These are phyloP conservation scores for Didymella pomorum DNA, from an alignment of 2,329 filamentous ascomycete species.

Conservation along the genomic window DNA sequence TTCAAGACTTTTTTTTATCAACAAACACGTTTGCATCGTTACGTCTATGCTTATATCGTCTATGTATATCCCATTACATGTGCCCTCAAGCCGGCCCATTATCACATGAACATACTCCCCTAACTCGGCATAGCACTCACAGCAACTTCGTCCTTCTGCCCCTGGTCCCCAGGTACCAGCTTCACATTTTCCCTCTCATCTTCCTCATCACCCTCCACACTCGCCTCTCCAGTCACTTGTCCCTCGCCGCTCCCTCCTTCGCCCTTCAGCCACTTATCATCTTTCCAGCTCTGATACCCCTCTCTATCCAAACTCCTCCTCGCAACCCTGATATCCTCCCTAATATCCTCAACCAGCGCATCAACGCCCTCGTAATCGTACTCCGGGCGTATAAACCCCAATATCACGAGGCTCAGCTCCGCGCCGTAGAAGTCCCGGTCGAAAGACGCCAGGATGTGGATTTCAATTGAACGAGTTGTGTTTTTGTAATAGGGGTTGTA, in stretches of 20 bases:
- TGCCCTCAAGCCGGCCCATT: no score
- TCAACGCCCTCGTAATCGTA: slow-evolving; percentile 86
- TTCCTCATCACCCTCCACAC: slow-evolving; percentile 1
- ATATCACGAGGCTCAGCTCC: slow-evolving; percentile 78
- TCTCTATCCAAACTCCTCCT: slow-evolving; percentile 73
- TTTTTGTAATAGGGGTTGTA: slow-evolving; percentile 99
- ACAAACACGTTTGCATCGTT: slow-evolving; percentile 1
- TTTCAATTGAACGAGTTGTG: slow-evolving; percentile 83
- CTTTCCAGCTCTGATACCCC: slow-evolving; percentile 64
- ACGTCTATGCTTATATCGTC: not conserved
- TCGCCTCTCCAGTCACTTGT: slow-evolving; percentile 1
- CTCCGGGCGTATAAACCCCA: slow-evolving; percentile 90
- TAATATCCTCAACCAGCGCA: slow-evolving; percentile 86
- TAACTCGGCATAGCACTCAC: slow-evolving; percentile 26
- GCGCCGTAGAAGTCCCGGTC: slow-evolving; percentile 83
- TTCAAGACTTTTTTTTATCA: not conserved
- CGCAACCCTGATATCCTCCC: slow-evolving; percentile 85
- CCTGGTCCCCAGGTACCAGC: slow-evolving; percentile 1
- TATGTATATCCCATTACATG: not conserved
- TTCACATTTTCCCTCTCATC: not conserved
- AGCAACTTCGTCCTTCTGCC: slow-evolving; percentile 21
- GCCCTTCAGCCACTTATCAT: slow-evolving; percentile 52
- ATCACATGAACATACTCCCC: no score
- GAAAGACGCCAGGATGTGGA: slow-evolving; percentile 85
- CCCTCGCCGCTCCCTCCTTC: slow-evolving; percentile 22